Evolutionary conservation across 495 filamentous ascomycete species (phyloP), one percentile per base, ranked within the genome.

Genomic region (Astrothelium macrocarpum): DNA sequence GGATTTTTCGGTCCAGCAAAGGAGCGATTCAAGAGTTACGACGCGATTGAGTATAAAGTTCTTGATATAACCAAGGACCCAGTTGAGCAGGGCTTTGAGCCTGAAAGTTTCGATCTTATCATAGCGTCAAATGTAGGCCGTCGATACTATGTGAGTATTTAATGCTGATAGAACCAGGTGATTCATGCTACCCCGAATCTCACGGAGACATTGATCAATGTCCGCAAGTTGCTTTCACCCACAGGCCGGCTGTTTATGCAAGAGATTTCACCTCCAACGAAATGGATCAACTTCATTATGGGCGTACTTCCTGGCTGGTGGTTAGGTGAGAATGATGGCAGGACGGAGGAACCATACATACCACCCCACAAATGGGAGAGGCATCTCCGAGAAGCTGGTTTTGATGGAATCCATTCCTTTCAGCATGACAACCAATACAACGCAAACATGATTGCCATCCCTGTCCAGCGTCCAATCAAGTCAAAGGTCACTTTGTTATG

Each of bases 61-160:
- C 62, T 71, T 0, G 65, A 71, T 59, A 64, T 68, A n/a, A 62
- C 66, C 43, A 59, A 63, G 16, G 69, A 71, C 42, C 69, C 69
- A 1, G n/a, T 42, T 7, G 65, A 56, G 18, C 69, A 71, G 63
- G 66, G 67, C 1, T 68, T 67, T 42, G 64, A 68, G 46, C 3
- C 31, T 12, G 62, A 36, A 14, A 49, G 34, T 26, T 71, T 63
- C 58, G 69, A 71, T 34, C 25, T 71, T 2, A 32, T 71, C 1
- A n/a, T 71, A 29, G 69, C 69, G 11, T 32, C 32, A 20, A 59
- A 69, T 32, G 67, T 56, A 49, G 43, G 43, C n/a, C 3, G 3
- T 9, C 11, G 18, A 20, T 18, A 18, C 10, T 18, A 11, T 49
- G 18, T 9, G 43, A 18, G n/a, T 3, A 4, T 49, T 20, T 20